phyloP scores from a whole-genome alignment of 257 asterid species.

The Forsythia viridissima region DNA sequence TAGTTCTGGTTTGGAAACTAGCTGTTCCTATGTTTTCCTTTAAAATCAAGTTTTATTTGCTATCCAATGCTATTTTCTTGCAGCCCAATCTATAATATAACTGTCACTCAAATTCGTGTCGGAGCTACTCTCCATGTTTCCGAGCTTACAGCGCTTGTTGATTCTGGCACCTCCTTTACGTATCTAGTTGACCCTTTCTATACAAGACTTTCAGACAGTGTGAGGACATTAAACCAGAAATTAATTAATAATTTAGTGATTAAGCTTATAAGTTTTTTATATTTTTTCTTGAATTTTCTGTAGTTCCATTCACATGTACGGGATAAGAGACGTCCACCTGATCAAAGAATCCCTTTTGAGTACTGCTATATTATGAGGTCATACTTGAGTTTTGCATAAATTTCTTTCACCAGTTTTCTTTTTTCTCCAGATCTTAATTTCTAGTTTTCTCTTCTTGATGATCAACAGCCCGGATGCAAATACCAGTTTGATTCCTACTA shows the following conservation, averaged over 20 bases:
- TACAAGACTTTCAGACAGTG: constrained; percentile 57
- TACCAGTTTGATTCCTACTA: constrained; percentile 72
- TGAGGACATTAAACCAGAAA: constrained; percentile 37
- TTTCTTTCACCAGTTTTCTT: constrained; percentile 16
- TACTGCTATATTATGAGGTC: constrained; percentile 85
- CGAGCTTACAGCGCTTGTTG: constrained; percentile 70
- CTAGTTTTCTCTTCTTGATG: constrained; percentile 15
- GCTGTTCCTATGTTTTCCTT: background rate
- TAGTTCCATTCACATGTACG: constrained; percentile 64
- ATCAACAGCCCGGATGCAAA: constrained; percentile 55
- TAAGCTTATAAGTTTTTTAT: constrained; percentile 17
- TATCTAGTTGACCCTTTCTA: constrained; percentile 71
- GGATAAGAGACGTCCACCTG: constrained; percentile 55
- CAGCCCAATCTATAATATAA: constrained; percentile 70
- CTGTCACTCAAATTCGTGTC: constrained; percentile 62
- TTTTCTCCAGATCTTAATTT: background rate
- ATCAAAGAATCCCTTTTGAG: constrained; percentile 77
- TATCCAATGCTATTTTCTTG: constrained; percentile 25
- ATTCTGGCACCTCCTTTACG: constrained; percentile 88
- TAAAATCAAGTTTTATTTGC: background rate
- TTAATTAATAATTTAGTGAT: background rate
- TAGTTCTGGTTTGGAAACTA: background rate
- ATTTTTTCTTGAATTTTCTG: constrained; percentile 3
- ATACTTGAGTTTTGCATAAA: constrained; percentile 10
- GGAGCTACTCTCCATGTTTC: constrained; percentile 55